Conservation (phyloP, 495 filamentous ascomycete species). For the Oleoguttula mirabilis region DNA sequence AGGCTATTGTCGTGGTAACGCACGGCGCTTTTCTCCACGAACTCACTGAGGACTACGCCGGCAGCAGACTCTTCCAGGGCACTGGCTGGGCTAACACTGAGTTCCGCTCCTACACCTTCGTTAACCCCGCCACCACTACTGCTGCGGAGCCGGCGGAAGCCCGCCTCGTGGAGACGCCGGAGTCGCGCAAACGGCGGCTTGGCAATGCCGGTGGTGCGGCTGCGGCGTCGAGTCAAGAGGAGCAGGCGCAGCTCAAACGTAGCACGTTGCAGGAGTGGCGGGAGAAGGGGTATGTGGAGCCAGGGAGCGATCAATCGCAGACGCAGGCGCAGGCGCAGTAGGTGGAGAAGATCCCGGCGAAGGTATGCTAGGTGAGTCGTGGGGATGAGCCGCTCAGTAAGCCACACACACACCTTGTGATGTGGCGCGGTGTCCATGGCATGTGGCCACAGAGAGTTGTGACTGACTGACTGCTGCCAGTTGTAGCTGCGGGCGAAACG, state of each 20-base stretch:
- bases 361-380: conserved; percentile 5
- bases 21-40: conserved; percentile 66
- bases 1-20: conserved; percentile 58
- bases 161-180: conserved; percentile 45
- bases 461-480: no score
- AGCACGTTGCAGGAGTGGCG: conserved; percentile 4
- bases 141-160: conserved; percentile 43
- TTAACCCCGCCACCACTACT: conserved; percentile 18
- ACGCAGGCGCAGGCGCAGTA: conserved; percentile 1
- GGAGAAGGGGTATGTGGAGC: conserved; percentile 6
- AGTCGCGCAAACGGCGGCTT: conserved; percentile 47
- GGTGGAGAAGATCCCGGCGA: conserved; percentile 6
- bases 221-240: conserved; percentile 35
- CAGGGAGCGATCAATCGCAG: neutral
- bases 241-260: conserved; percentile 31
- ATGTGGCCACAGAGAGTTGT: neutral
- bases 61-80: conserved; percentile 34
- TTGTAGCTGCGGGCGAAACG: no score
- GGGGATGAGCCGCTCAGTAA: neutral
- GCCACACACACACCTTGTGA: neutral
- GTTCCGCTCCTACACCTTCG: conserved; percentile 63
- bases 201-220: conserved; percentile 43
- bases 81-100: conserved; percentile 84
- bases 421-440: neutral
- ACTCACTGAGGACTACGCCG: conserved; percentile 73